Evolutionary conservation across 257 asterid species (phyloP), one percentile per base, ranked within the genome.

Genomic region (Haberlea rhodopensis): DNA sequence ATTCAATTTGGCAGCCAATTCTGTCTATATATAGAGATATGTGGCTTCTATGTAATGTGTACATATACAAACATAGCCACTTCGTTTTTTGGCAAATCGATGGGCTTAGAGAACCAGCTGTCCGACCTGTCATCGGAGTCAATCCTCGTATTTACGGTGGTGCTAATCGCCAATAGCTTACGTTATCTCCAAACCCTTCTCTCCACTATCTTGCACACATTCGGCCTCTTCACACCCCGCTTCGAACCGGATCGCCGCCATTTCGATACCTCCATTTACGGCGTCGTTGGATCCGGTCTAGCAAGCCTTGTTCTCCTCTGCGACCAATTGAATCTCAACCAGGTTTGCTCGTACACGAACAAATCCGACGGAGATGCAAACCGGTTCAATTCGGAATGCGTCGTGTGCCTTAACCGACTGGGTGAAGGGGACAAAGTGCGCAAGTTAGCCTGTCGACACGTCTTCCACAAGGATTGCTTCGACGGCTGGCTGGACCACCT

Each of bases 401-500:
- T 80, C 43, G 86, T 91, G 96, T n/a, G n/a, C n/a, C n/a, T n/a
- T n/a, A n/a, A n/a, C n/a, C n/a, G n/a, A n/a, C n/a, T n/a, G n/a
- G n/a, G n/a, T n/a, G n/a, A n/a, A n/a, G n/a, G n/a, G n/a, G n/a
- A n/a, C n/a, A n/a, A n/a, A n/a, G n/a, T n/a, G n/a, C n/a, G n/a
- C n/a, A n/a, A n/a, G n/a, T n/a, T n/a, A n/a, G n/a, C n/a, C n/a
- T n/a, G n/a, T n/a, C n/a, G n/a, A n/a, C n/a, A n/a, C n/a, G n/a
- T n/a, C n/a, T n/a, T n/a, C n/a, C n/a, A n/a, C n/a, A n/a, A n/a
- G n/a, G n/a, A n/a, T n/a, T n/a, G n/a, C n/a, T n/a, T n/a, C n/a
- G n/a, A n/a, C n/a, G n/a, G n/a, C 1, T 90, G 96, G 97, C 88
- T 88, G 28, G 78, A 82, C 21, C 85, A 86, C 51, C 84, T 84